Evolutionary conservation across 1,139 yeast species (phyloP), one percentile per base, ranked within the genome.

Genomic region (Protomyces inundatus): DNA sequence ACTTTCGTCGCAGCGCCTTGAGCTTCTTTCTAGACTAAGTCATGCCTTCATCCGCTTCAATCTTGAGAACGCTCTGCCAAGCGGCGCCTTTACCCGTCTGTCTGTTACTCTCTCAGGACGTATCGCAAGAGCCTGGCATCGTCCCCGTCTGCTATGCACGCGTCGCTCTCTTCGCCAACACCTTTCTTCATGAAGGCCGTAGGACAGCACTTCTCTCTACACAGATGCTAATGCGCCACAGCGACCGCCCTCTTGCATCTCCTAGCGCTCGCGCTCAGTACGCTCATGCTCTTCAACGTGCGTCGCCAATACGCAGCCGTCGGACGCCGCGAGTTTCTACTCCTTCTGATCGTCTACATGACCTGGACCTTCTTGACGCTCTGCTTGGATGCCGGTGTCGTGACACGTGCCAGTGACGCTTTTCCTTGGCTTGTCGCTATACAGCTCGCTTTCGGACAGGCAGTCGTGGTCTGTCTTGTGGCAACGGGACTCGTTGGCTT

Each of bases 251-350:
- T 46, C 51, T 83, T 90, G 40, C 90, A 90, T 72, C 84, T 93
- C 65, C 90, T 87, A 1, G 84, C 90, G 0, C 77, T 93, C 48
- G 74, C 81, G 3, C 82, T 90, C 52, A 70, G 87, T 51, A 77
- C 86, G 61, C 80, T 90, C 69, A 88, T 91, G 66, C 80, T 90
- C n/a, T 87, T 85, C 77, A 86, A 87, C 70, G 85, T 90, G 55
- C 80, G 91, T 71, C 79, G 86, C 66, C 90, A 91, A 77, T 91
- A 88, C 73, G 93, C 98, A 0, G 97, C 98, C 16, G 91, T 93
- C 66, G 98, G 97, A 1, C 80, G 98, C 67, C 80, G 84, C 14
- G 98, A 93, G 72, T 88, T 90, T 85, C 77, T 90, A 65, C 84
- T 82, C 69, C 86, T 88, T 72, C 87, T 85, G 73, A 84, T 87